These are phyloP conservation scores for Polychaeton citri DNA, from an alignment of 2,329 filamentous ascomycete genomes.

Conservation along the genomic window DNA sequence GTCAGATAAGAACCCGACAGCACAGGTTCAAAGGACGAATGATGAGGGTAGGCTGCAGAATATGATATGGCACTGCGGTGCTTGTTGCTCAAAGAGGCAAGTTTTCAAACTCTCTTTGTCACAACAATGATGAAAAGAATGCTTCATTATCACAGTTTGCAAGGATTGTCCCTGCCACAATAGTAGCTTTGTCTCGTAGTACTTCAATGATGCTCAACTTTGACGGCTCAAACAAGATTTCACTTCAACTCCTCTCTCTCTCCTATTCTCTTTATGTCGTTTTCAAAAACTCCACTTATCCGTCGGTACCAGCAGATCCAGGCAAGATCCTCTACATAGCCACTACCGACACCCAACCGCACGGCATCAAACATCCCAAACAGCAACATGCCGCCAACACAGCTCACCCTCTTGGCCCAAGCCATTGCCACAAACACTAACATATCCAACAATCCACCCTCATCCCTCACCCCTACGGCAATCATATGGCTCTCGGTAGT, in stretches of 20 bases:
- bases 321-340: background rate
- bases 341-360: background rate
- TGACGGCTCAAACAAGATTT: background rate
- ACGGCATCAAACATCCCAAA: background rate
- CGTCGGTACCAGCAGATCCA: too few species aligned
- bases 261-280: background rate
- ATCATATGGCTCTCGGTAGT: conserved; percentile 4
- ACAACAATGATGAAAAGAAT: too few species aligned
- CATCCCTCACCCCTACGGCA: conserved; percentile 4
- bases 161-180: background rate
- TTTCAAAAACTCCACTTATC: too few species aligned
- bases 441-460: too few species aligned
- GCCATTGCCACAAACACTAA: too few species aligned
- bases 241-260: background rate
- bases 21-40: too few species aligned
- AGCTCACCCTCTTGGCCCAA: conserved; percentile 1
- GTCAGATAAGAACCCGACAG: too few species aligned
- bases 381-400: background rate
- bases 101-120: too few species aligned
- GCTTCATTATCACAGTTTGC: too few species aligned
- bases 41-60: too few species aligned
- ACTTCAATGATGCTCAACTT: background rate
- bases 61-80: too few species aligned
- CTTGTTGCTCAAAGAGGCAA: too few species aligned
- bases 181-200: background rate